Evolutionary conservation across 1,139 yeast species (phyloP), one percentile per base, ranked within the genome.

Genomic region (Geotrichum europaeum): DNA sequence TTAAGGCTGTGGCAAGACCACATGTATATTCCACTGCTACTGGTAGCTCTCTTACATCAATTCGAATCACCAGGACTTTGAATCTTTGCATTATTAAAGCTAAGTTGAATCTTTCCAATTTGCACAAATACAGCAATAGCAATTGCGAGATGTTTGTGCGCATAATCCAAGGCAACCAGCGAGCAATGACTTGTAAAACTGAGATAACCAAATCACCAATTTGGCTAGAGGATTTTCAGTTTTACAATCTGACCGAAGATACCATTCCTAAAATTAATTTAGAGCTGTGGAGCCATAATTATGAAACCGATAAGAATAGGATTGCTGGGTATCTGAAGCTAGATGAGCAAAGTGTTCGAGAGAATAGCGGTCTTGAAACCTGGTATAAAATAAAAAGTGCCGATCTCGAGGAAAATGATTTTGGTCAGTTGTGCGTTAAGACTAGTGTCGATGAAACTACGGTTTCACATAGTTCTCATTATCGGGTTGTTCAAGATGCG

Each of bases 41-140:
- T 10, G 66, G 66, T 25, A 67, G 70, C 18, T 62, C 73, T 4
- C 40, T 57, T 7, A 65, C 70, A 22, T 66, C 76, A 12, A 74
- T 87, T 64, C 76, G 94, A 58, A 79, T 86, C 0, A 79, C 86
- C 1, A 84, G 83, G 65, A 78, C 75, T 61, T 78, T 85, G 34
- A 73, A 76, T 22, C 75, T 84, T 34, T 86, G 86, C 63, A 81
- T 90, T 18, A 74, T 89, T 50, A 96, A 89, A 67, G 91, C 90
- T 9, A 83, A 82, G 32, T 18, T 56, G 7, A 51, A 22, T 6
- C 52, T 30, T 7, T 18, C 18, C 13, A 32, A 30, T 30, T 10
- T 20, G 9, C 22, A 6, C 2, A 22, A 20, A 7, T 15, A 63
- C 79, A 85, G 63, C 68, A 45, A 20, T 15, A 15, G n/a, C 9